Base-by-base conservation (phyloP, 2,329 filamentous ascomycete species). In the Pseudogymnoascus sp. region DNA sequence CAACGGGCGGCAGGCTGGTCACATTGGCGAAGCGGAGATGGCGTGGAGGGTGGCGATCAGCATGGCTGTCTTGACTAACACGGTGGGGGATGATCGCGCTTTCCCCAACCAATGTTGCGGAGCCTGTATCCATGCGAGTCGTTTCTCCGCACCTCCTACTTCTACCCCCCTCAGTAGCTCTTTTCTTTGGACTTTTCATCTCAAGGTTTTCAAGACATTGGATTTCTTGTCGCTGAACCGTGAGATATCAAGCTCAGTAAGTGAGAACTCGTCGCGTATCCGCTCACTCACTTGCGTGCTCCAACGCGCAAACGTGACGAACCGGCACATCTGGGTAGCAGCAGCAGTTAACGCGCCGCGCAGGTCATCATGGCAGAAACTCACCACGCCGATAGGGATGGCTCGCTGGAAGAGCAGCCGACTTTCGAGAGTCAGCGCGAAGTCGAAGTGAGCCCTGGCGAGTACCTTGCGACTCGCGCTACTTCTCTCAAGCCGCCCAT, bases 401-500 rank as follows among this genome's bases (percentile, higher is more conserved):
- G 50, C 50, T 57, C 50, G 10, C 50, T 57, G 50, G 50, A 57
- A 7, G 50, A 57, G 50, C 50, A 57, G 17, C 50, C 50, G 11
- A 57, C 50, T 13, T 5, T 57, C 21, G 50, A 57, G 28, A 57
- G 50, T 17, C 50, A 19, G n/a, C 28, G 50, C 28, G 26, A 57
- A 13, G 50, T 57, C 50, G 13, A 28, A 33, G 67, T 67, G 63
- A 66, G 64, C 11, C 44, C 64, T 1, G 69, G 76, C 23, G 70
- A 74, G 50, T 86, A 86, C 71, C 60, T 80, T 13, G 69, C 71
- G 4, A 83, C 84, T 65, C 82, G 85, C 63, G 66, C 87, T 68
- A 77, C 78, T 10, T 78, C 80, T 15, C 78, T 87, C 62, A 84
- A 81, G 72, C 85, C 85, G 38, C 81, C 81, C 1, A 82, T 85